phyloP scores from a whole-genome alignment of 148 eudicot species.

The Limonium bicolor region DNA sequence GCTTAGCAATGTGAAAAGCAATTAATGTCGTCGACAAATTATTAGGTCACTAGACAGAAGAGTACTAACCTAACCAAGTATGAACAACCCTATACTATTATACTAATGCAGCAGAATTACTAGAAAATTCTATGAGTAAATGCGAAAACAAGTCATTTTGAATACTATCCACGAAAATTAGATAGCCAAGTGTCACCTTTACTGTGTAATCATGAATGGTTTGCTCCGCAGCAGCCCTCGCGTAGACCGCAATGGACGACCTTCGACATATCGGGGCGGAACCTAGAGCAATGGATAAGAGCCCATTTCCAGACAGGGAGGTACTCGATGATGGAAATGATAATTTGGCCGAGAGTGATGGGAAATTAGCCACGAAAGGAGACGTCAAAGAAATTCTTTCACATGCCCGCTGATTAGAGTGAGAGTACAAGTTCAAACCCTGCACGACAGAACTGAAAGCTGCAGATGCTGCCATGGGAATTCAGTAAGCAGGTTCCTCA shows the following conservation, averaged over 20 bases:
- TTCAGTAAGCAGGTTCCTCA: too few relatives aligned
- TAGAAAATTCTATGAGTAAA: not conserved
- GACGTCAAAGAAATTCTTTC: slow-evolving; percentile 3
- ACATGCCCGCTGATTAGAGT: slow-evolving; percentile 4
- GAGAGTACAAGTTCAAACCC: slow-evolving; percentile 1
- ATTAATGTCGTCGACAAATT: too few relatives aligned
- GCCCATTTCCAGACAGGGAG: slow-evolving; percentile 27
- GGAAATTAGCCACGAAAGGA: slow-evolving; percentile 3
- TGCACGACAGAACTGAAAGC: slow-evolving; percentile 21
- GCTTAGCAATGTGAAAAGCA: too few relatives aligned
- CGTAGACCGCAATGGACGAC: slow-evolving; percentile 22
- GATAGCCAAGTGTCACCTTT: too few relatives aligned
- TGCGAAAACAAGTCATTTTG: too few relatives aligned
- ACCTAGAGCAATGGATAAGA: slow-evolving; percentile 27
- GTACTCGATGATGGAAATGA: slow-evolving; percentile 35
- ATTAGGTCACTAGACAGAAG: not conserved
- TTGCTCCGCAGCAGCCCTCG: slow-evolving; percentile 71
- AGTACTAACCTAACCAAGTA: not conserved
- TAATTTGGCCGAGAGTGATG: slow-evolving; percentile 13
- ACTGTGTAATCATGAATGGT: slow-evolving; percentile 68
- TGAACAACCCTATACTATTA: not conserved
- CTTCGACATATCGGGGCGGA: slow-evolving; percentile 18
- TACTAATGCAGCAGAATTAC: not conserved
- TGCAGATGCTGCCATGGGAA: slow-evolving; percentile 38
- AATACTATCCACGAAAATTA: not conserved